phyloP scores from a whole-genome alignment of 176 grass and related monocot species.

The Lolium multiflorum region DNA sequence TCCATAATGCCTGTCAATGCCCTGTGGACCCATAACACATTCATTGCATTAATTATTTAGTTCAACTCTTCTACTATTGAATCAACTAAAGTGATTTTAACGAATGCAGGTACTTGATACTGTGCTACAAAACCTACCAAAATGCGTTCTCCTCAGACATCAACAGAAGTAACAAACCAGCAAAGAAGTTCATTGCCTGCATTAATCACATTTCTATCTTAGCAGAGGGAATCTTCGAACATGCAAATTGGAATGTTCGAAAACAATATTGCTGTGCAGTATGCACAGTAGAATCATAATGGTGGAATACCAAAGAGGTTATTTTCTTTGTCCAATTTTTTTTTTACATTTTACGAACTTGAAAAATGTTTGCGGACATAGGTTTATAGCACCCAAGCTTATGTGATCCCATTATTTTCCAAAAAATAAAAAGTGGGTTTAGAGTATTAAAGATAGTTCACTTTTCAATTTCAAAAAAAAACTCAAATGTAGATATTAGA shows the following conservation, averaged over 20 bases:
- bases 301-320: background rate
- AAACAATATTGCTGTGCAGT: background rate
- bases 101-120: constrained; percentile 7
- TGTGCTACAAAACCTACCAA: constrained; percentile 64
- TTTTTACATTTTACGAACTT: background rate
- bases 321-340: constrained; percentile 3
- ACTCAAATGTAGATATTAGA: no score
- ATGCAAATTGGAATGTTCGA: background rate
- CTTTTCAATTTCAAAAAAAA: no score
- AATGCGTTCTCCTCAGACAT: constrained; percentile 99
- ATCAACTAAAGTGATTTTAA: constrained; percentile 24
- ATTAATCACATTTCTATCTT: constrained; percentile 44
- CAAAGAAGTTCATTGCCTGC: constrained; percentile 99
- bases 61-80: constrained; percentile 25
- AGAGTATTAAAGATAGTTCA: no score
- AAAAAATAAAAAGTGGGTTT: background rate
- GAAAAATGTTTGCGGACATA: background rate
- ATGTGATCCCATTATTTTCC: background rate
- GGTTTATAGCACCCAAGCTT: background rate
- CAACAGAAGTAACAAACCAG: constrained; percentile 87
- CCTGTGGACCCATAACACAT: constrained; percentile 57
- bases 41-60: constrained; percentile 29
- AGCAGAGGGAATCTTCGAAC: background rate
- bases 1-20: constrained; percentile 95
- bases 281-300: background rate